Evolutionary conservation across 2,329 filamentous ascomycete species (phyloP).

Genomic region (Rutstroemia sp.): DNA sequence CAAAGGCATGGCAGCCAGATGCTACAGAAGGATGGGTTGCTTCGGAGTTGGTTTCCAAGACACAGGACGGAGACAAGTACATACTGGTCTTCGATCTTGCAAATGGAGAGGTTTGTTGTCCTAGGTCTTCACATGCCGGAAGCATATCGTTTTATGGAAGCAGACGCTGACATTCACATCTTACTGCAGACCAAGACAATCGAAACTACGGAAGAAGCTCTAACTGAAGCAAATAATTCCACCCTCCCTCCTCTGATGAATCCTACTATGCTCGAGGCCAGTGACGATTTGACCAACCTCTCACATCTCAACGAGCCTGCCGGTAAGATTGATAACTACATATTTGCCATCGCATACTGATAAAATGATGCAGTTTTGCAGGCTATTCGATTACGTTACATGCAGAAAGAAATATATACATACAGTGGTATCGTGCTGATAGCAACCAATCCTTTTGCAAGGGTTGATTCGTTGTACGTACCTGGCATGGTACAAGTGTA

Average conservation of each 20-base stretch:
- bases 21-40: slow-evolving; percentile 93
- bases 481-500: slow-evolving; percentile 99
- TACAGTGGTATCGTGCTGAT: slow-evolving; percentile 99
- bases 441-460: slow-evolving; percentile 94
- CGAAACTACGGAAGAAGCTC: slow-evolving; percentile 66
- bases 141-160: slow-evolving; percentile 9
- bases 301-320: slow-evolving; percentile 98
- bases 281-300: slow-evolving; percentile 93
- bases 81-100: slow-evolving; percentile 81
- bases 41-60: slow-evolving; percentile 86
- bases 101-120: slow-evolving; percentile 72
- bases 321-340: slow-evolving; percentile 50
- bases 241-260: slow-evolving; percentile 93
- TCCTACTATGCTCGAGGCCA: slow-evolving; percentile 94
- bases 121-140: slow-evolving; percentile 11
- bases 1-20: slow-evolving; percentile 97
- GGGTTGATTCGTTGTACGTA: slow-evolving; percentile 96
- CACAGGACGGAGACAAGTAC: slow-evolving; percentile 76
- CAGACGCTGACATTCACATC: slow-evolving; percentile 19
- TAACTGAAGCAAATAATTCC: slow-evolving; percentile 70
- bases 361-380: slow-evolving; percentile 63
- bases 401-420: slow-evolving; percentile 99
- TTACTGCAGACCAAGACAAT: slow-evolving; percentile 62
- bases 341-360: slow-evolving; percentile 11
- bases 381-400: slow-evolving; percentile 93